Conservation (phyloP, 2,329 filamentous ascomycete genomes). For the Colletotrichum tropicale region DNA sequence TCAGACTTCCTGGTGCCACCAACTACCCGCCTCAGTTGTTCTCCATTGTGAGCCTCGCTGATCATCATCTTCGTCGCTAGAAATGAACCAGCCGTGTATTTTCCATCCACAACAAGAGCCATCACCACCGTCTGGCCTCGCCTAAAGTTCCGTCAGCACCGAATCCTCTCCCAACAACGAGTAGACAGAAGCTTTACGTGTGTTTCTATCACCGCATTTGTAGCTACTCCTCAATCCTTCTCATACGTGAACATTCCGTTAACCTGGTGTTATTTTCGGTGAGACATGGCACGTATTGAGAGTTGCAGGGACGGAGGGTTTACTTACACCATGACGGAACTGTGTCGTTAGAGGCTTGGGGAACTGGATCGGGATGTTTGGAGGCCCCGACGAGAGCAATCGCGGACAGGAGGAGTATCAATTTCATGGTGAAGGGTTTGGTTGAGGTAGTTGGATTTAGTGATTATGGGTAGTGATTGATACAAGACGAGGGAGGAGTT, state of each 20-base stretch:
- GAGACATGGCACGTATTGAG: accelerated
- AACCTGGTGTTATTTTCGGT: background rate
- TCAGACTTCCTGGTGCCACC: background rate
- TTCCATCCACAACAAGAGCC: background rate
- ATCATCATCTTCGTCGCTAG: background rate
- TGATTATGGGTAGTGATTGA: background rate
- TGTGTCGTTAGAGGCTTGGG: background rate
- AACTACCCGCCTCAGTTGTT: accelerated
- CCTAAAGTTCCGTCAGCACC: accelerated
- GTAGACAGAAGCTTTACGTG: too few species aligned
- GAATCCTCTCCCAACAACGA: background rate
- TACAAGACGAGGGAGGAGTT: accelerated
- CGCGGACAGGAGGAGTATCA: background rate
- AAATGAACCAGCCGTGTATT: accelerated
- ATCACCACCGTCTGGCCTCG: background rate
- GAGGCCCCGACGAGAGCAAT: background rate
- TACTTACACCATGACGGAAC: background rate
- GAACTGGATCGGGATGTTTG: background rate
- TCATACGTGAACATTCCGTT: too few species aligned
- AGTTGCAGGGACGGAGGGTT: accelerated
- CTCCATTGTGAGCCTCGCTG: accelerated
- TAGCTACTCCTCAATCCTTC: too few species aligned
- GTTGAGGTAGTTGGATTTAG: accelerated
- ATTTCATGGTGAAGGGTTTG: background rate
- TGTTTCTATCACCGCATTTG: too few species aligned